A percentile compares a stretch with the other conserved stretches of the same genome.
Conservation (phyloP, 2,329 filamentous ascomycete genomes). For the Albifimbria verrucaria region DNA sequence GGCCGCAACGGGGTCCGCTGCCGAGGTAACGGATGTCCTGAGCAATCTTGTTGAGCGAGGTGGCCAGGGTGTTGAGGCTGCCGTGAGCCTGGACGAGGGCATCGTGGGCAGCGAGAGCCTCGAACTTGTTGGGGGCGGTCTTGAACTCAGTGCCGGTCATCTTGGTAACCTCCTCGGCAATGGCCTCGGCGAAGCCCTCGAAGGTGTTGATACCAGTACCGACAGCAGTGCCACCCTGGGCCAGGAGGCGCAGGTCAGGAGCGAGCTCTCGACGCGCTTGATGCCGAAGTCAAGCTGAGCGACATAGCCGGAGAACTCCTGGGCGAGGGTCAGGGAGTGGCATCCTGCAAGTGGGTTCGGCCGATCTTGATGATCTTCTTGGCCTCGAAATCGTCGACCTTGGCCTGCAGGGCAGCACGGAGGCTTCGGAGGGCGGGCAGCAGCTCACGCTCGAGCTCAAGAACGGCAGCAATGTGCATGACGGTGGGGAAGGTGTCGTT, state of each 20-base stretch:
- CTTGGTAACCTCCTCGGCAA: slow-evolving; percentile 85
- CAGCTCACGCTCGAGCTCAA: slow-evolving; percentile 85
- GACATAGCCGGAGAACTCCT: slow-evolving; percentile 97
- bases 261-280: slow-evolving; percentile 75
- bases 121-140: slow-evolving; percentile 98
- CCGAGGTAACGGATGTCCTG: slow-evolving; percentile 98
- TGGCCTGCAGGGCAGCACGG: slow-evolving; percentile 78
- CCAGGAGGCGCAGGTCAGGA: slow-evolving; percentile 85
- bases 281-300: slow-evolving; percentile 91
- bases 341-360: slow-evolving; percentile 94
- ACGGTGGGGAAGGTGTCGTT: slow-evolving; percentile 99
- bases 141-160: slow-evolving; percentile 92
- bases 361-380: slow-evolving; percentile 98
- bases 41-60: slow-evolving; percentile 94
- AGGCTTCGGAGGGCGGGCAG: slow-evolving; percentile 80
- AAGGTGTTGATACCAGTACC: slow-evolving; percentile 98
- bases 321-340: slow-evolving; percentile 88
- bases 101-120: slow-evolving; percentile 93
- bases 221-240: slow-evolving; percentile 94
- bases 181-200: slow-evolving; percentile 89
- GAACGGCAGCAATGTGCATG: slow-evolving; percentile 97
- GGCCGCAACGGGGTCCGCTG: slow-evolving; percentile 90
- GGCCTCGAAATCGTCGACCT: slow-evolving; percentile 81
- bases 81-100: slow-evolving; percentile 93
- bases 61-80: slow-evolving; percentile 86